Evolutionary conservation across 805 yeast genomes (phyloP), one percentile per base, ranked within the genome.

Genomic region (Metschnikowia kunwiensis): DNA sequence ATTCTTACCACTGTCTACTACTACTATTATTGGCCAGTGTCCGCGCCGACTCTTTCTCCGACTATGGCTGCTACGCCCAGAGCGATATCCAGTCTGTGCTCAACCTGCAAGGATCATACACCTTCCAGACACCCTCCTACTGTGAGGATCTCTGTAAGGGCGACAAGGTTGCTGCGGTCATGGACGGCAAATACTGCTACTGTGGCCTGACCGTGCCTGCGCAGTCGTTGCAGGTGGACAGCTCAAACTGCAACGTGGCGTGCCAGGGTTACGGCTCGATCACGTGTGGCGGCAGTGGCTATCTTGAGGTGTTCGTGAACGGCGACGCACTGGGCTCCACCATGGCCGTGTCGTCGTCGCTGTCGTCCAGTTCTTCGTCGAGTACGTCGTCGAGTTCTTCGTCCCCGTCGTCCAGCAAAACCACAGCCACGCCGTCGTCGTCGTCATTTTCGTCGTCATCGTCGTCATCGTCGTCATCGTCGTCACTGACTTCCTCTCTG

Each of bases 231-330:
- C 12, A 43, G 26, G 49, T 42, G 13, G 40, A 34, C 20, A 27
- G 32, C 28, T 29, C 41, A 30, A 50, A 51, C 21, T 56, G 61
- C 37, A 41, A 53, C 27, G 41, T 43, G 17, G 34, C 45, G 4
- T 86, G 95, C 59, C 56, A 53, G 14, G 94, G 87, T n/a, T 86
- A 72, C 58, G 74, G 77, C 7, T 28, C 47, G 3, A 82, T 81
- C 36, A 61, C 43, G 7, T 86, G 95, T 59, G 84, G 83, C 21
- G 62, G 71, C 15, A 49, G 55, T 19, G 50, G 50, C 23, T 71
- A 70, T 36, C 70, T 71, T 47, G 57, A 65, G 23, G 74, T 78
- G 12, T 77, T 63, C 43, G 59, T 69, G 6, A 60, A 64, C 33
- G 60, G 43, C 15, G 66, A 54, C 25, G 63, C 46, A 5, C 43